Evolutionary conservation across 106 monocot species (phyloP), one percentile per base, ranked within the genome.

Genomic region (Phalaenopsis aphrodite): DNA sequence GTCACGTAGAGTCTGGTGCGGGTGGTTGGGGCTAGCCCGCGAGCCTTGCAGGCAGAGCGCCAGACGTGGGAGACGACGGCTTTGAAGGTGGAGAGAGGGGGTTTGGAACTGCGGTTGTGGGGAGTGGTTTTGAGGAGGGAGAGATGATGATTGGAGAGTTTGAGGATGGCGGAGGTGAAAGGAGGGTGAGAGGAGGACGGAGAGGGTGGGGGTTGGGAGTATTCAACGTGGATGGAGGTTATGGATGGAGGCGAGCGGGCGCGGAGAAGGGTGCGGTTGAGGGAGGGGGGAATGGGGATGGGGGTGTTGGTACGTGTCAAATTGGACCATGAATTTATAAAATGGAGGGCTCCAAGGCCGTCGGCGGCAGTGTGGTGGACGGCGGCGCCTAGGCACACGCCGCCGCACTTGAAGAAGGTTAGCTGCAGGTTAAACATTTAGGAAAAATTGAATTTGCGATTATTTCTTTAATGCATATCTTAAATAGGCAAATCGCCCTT

Each of bases 371-470:
- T 42, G 83, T 95, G 95, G 72, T 92, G 87, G 0, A 81, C 23
- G 5, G 85, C 84, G 0, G 73, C 36, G 61, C 95, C 92, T 0
- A 95, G 56, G 43, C 77, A 85, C 3, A 89, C 88, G 3, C 87
- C 87, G 2, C 95, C 95, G 47, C 90, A 90, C 41, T 61, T 81
- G 84, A 95, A 87, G 77, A 81, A 86, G 2, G 92, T 95, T 5
- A 92, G 42, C 94, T 94, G 86, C 66, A 57, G 36, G 18, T 52
- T 0, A 30, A 30, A 30, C 0, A 30, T 30, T 30, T n/a, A n/a
- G n/a, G n/a, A n/a, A n/a, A n/a, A n/a, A n/a, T n/a, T n/a, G n/a
- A n/a, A n/a, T n/a, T n/a, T n/a, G n/a, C n/a, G n/a, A n/a, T n/a
- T n/a, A n/a, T n/a, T n/a, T n/a, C n/a, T n/a, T n/a, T n/a, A n/a